Conservation (phyloP, 768 basidiomycete genomes). For the Chiua virens region DNA sequence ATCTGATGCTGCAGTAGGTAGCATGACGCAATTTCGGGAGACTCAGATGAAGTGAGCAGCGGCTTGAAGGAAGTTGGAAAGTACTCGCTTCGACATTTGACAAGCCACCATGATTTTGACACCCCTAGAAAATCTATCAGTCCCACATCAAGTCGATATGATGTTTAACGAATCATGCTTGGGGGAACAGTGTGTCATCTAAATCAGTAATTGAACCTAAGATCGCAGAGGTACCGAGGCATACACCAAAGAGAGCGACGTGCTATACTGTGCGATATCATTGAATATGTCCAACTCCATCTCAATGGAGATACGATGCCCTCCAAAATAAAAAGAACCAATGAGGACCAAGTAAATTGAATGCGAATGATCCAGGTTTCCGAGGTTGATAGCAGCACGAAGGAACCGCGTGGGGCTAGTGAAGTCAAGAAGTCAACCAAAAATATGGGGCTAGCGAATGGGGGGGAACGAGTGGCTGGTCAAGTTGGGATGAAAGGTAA, state of each 20-base stretch:
- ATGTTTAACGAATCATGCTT: no score
- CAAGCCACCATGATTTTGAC: no score
- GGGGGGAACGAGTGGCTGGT: background rate
- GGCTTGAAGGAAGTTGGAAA: no score
- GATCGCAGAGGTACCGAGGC: background rate
- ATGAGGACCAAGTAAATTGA: constrained; percentile 5
- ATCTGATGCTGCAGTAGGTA: no score
- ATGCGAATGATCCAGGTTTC: background rate
- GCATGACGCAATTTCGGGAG: no score
- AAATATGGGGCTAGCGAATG: background rate
- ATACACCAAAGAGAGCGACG: background rate
- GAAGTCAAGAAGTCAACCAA: no score
- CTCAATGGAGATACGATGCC: constrained; percentile 12
- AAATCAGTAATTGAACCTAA: background rate
- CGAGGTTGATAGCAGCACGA: background rate
- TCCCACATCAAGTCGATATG: no score
- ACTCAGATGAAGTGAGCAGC: no score
- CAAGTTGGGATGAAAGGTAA: no score
- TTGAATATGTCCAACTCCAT: constrained; percentile 21
- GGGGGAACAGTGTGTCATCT: background rate
- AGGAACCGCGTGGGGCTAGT: no score
- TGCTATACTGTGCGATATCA: constrained; percentile 7
- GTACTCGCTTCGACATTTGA: no score
- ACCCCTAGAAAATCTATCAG: no score
- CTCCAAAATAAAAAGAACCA: constrained; percentile 4